phyloP scores from a whole-genome alignment of 176 grass and related monocot genomes.

The Hordeum marinum region DNA sequence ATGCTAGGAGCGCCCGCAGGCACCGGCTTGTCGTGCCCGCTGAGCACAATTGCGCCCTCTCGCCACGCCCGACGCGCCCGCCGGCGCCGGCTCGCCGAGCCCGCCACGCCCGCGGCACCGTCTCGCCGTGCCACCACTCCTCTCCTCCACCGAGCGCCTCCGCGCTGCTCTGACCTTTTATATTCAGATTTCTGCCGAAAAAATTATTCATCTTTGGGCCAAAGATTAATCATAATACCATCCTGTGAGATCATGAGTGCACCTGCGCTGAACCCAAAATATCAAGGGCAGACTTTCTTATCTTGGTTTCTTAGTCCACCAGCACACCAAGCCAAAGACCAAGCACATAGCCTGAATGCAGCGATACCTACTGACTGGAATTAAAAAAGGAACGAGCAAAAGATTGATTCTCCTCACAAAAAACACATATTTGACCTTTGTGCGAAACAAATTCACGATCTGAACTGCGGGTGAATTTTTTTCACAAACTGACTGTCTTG shows the following conservation, averaged over 20 bases:
- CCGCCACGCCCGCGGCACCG: too few species aligned
- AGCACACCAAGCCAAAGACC: too few species aligned
- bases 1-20: rapidly evolving
- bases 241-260: not conserved
- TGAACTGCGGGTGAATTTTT: too few species aligned
- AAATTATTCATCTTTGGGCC: not conserved
- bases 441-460: too few species aligned
- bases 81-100: too few species aligned
- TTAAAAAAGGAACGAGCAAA: slow-evolving; percentile 38
- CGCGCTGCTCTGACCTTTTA: not conserved
- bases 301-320: not conserved
- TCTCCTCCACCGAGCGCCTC: too few species aligned
- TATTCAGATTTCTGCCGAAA: not conserved
- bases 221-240: not conserved
- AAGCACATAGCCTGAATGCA: not conserved
- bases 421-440: too few species aligned
- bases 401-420: slow-evolving; percentile 45
- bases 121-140: too few species aligned
- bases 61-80: too few species aligned
- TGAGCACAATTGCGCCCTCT: too few species aligned
- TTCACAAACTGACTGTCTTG: too few species aligned
- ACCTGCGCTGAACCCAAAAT: slow-evolving; percentile 3
- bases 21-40: too few species aligned
- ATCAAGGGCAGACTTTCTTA: not conserved
- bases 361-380: not conserved